Conservation (phyloP, 2,329 filamentous ascomycete genomes). For the Beauveria varroae region DNA sequence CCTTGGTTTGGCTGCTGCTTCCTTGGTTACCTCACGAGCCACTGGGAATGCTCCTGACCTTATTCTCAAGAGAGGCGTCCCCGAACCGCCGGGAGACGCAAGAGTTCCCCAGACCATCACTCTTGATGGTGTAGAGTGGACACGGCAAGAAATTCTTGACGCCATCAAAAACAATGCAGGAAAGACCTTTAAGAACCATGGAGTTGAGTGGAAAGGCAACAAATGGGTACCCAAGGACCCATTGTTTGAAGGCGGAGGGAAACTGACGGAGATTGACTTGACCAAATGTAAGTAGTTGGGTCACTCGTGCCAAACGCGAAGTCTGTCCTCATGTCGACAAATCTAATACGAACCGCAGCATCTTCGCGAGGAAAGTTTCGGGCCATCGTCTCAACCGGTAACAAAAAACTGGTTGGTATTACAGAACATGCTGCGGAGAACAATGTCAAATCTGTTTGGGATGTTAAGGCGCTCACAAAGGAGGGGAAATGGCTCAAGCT, state of each 20-base stretch:
- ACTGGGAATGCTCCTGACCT: neutral
- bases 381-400: neutral
- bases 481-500: neutral
- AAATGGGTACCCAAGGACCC: neutral
- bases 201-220: neutral
- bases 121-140: neutral
- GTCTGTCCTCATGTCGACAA: neutral
- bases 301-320: neutral
- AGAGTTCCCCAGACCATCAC: neutral
- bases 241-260: neutral
- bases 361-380: neutral
- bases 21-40: neutral
- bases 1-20: neutral
- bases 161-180: neutral
- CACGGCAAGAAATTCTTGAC: neutral
- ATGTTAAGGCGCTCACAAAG: neutral
- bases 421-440: neutral
- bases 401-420: neutral
- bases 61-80: neutral
- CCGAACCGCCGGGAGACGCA: neutral
- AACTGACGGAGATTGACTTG: neutral
- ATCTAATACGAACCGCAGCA: neutral
- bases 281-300: neutral
- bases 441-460: neutral
- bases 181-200: neutral